Evolutionary conservation across 441 rosid genomes (phyloP), one percentile per base, ranked within the genome.

Genomic region (Euphorbia neoarborescens): DNA sequence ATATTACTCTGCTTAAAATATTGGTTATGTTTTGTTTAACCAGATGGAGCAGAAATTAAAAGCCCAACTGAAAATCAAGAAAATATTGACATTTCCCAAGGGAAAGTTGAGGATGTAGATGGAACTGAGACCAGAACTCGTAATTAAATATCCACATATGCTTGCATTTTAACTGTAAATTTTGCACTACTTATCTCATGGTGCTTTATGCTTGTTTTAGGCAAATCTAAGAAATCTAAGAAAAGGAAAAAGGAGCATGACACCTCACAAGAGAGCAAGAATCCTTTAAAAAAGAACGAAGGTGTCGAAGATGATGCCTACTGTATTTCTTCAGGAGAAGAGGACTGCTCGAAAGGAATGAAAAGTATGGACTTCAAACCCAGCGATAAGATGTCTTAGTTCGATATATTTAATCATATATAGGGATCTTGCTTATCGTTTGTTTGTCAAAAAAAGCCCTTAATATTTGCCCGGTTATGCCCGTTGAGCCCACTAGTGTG

Each of bases 301-400:
- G 71, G 68, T 74, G 79, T 77, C 56, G 67, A 76, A 61, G 89
- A 84, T 65, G 87, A 82, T 48, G 90, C 86, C 69, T 84, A 83
- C 83, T 62, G 80, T 63, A 82, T 94, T 34, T 85, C 97, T 79
- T 90, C 99, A 27, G 96, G 89, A 63, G 98, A 89, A 73, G 97
- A 89, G 62, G 94, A 92, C 59, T 73, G 82, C 82, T 82, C 89
- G 5, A 85, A 77, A 75, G 99, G 99, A 82, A 85, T 94, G 93
- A 92, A 84, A 83, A 88, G 99, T 94, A 88, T 72, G 89, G 46
- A 71, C 24, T 12, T 11, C 30, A 22, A 32, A 32, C 32, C 56
- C 40, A 12, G 25, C 65, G 46, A 40, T 38, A 5, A 28, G 27
- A 7, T 62, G 28, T 51, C 24, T 32, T 19, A 12, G 12, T n/a